A percentile compares a stretch with the other conserved stretches of the same genome.
phyloP scores from a whole-genome alignment of 352 stramenopile genomes.

The Phytophthora sp. region DNA sequence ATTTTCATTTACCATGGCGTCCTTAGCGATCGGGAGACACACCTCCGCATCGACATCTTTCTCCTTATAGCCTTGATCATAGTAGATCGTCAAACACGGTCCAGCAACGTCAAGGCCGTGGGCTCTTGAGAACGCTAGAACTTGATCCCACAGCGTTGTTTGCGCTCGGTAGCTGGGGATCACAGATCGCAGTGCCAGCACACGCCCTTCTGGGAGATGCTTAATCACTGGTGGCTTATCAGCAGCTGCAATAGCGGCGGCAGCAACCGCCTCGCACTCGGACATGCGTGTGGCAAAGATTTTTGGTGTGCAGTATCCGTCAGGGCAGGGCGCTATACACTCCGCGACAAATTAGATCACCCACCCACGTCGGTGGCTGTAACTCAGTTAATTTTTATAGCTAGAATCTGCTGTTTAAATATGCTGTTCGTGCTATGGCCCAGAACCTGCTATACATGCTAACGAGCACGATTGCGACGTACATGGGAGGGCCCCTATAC shows the following conservation, averaged over 20 bases:
- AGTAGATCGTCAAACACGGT: conserved; percentile 47
- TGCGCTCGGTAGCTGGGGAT: conserved; percentile 59
- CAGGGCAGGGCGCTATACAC: too few relatives aligned
- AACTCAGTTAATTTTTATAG: too few relatives aligned
- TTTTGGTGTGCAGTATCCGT: too few relatives aligned
- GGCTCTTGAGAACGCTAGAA: conserved; percentile 34
- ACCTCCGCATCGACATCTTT: conserved; percentile 55
- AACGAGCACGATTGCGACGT: too few relatives aligned
- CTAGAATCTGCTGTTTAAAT: too few relatives aligned
- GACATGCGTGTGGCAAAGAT: too few relatives aligned
- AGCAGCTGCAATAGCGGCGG: conserved; percentile 19
- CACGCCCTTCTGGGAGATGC: conserved; percentile 34
- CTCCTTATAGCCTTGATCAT: conserved; percentile 47
- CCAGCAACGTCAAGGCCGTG: conserved; percentile 25
- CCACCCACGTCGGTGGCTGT: too few relatives aligned
- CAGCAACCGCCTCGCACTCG: conserved; percentile 24
- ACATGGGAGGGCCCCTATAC: too few relatives aligned
- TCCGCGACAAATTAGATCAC: too few relatives aligned
- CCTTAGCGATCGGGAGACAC: conserved; percentile 42
- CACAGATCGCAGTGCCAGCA: conserved; percentile 44
- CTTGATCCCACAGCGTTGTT: conserved; percentile 41
- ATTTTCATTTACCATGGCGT: conserved; percentile 24
- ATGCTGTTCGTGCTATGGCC: too few relatives aligned
- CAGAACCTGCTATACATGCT: too few relatives aligned
- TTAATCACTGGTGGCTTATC: conserved; percentile 36